Base-by-base conservation (phyloP, 225 moss, liverwort and hornwort species). In the Polytrichum commune region DNA sequence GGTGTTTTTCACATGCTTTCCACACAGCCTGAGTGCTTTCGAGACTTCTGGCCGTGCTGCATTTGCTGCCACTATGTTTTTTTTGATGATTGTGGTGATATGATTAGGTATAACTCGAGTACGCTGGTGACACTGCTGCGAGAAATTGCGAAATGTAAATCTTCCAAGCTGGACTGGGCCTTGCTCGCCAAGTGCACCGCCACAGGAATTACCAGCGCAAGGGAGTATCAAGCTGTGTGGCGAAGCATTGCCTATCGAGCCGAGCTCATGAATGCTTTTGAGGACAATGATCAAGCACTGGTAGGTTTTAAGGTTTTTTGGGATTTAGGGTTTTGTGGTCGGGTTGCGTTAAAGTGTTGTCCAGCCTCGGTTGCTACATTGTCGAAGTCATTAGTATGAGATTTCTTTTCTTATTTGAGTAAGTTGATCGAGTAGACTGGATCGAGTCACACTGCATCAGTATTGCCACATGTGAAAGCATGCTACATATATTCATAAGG, bases 211-310 rank as follows among this genome's bases (percentile, higher is more conserved):
- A 88, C 81, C 26, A 89, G 85, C 73, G 90, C 96, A 46, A 82
- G 81, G 64, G 96, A 96, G 74, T 90, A 88, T 55, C 96, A 96
- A 77, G 96, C 96, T 16, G 74, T 96, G 54, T 96, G 96, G 96
- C 88, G 96, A 5, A 87, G 86, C 71, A 74, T 96, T 64, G 96
- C 93, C 1, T 96, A 96, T 35, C 91, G 76, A 1, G 68, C 81
- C 18, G 93, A 92, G 56, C 74, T 96, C 32, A 84, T 80, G 1
- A 90, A 86, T 29, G 76, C 64, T 25, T 92, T 82, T 35, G 86
- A 86, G 9, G 93, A 86, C 19, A 79, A 88, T 69, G 84, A 85
- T 53, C 67, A 83, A 64, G 87, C 77, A 19, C 60, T 92, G 92
- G 96, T 96, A 77, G 20, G 88, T 54, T 20, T 22, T 24, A 23